phyloP scores from a whole-genome alignment of 2,329 filamentous ascomycete genomes.

The Pseudogymnoascus sp. region DNA sequence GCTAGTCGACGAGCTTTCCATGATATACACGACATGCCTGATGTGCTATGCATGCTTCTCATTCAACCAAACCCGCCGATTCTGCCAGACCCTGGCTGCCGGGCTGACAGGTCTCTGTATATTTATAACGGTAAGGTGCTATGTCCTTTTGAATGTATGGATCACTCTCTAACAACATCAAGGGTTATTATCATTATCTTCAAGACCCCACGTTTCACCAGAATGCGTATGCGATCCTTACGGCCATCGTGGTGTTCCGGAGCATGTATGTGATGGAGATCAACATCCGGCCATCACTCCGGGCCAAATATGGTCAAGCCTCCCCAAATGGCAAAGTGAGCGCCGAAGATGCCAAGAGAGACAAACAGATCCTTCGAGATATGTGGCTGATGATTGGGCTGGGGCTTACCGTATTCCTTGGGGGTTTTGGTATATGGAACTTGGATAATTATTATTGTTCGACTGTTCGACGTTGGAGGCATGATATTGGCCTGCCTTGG shows the following conservation, averaged over 20 bases:
- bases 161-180: neutral
- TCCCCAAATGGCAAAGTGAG: slow-evolving; percentile 35
- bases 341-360: slow-evolving; percentile 44
- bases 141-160: neutral
- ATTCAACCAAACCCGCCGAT: slow-evolving; percentile 42
- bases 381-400: slow-evolving; percentile 63
- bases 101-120: slow-evolving; percentile 42
- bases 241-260: slow-evolving; percentile 53
- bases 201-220: slow-evolving; percentile 68
- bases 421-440: slow-evolving; percentile 60
- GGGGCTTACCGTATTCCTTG: slow-evolving; percentile 54
- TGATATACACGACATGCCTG: slow-evolving; percentile 65
- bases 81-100: slow-evolving; percentile 42
- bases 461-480: slow-evolving; percentile 50
- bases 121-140: slow-evolving; percentile 46
- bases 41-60: slow-evolving; percentile 64
- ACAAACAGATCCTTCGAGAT: slow-evolving; percentile 47
- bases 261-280: slow-evolving; percentile 64
- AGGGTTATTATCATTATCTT: slow-evolving; percentile 62
- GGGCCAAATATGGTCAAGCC: slow-evolving; percentile 34
- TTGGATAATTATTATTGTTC: slow-evolving; percentile 59
- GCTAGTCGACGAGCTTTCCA: slow-evolving; percentile 60
- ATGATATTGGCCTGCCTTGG: slow-evolving; percentile 59
- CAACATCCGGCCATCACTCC: slow-evolving; percentile 48
- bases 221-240: slow-evolving; percentile 60